These are phyloP conservation scores for Monosporascus cannonballus DNA, from an alignment of 2,329 filamentous ascomycete genomes.

Conservation along the genomic window DNA sequence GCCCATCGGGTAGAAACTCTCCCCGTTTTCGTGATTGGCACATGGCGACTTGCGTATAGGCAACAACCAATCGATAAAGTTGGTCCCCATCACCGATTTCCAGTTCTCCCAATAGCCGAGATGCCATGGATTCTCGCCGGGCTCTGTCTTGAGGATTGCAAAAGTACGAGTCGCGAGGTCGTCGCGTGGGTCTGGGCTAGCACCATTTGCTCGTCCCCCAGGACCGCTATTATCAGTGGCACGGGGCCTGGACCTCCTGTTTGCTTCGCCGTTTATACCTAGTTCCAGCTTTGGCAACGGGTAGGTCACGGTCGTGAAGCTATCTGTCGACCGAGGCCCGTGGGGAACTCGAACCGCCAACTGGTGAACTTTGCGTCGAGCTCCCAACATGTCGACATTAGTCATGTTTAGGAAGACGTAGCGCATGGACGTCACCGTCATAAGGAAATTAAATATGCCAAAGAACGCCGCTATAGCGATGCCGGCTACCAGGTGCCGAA, in stretches of 20 bases:
- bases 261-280: slow-evolving; percentile 7
- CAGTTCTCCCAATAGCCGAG: slow-evolving; percentile 66
- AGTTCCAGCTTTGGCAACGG: slow-evolving; percentile 37
- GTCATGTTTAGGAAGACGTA: slow-evolving; percentile 71
- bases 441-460: slow-evolving; percentile 70
- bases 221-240: slow-evolving; percentile 3
- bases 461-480: slow-evolving; percentile 68
- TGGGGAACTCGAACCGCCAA: slow-evolving; percentile 67
- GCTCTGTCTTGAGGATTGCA: slow-evolving; percentile 67
- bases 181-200: slow-evolving; percentile 29
- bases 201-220: slow-evolving; percentile 5
- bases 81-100: slow-evolving; percentile 71
- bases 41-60: slow-evolving; percentile 73
- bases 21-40: slow-evolving; percentile 56
- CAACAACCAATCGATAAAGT: slow-evolving; percentile 69
- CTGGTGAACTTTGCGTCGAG: slow-evolving; percentile 56
- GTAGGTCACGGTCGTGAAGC: slow-evolving; percentile 51
- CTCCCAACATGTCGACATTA: slow-evolving; percentile 72
- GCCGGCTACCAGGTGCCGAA: slow-evolving; percentile 56
- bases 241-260: slow-evolving; percentile 3
- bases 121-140: slow-evolving; percentile 82
- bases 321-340: slow-evolving; percentile 33
- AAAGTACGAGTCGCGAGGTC: slow-evolving; percentile 58
- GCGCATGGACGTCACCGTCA: slow-evolving; percentile 67
- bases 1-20: slow-evolving; percentile 64